Evolutionary conservation across 495 filamentous ascomycete genomes (phyloP), one percentile per base, ranked within the genome.

Genomic region (Thermochaetoides thermophila): DNA sequence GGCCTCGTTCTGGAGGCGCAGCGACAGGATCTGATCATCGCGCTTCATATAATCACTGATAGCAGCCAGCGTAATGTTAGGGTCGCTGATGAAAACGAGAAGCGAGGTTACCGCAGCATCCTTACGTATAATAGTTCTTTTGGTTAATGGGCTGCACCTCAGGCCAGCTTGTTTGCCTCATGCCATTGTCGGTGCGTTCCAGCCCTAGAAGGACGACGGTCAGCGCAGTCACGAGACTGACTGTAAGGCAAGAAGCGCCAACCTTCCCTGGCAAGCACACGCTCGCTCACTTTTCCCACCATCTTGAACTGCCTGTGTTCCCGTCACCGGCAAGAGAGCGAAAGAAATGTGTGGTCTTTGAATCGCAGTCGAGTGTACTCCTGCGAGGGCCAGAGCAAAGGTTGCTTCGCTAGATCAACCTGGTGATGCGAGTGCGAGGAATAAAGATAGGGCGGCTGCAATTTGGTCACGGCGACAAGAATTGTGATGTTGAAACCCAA

Each of bases 121-220:
- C 84, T 35, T 68, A 94, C 84, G 89, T 97, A 48, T 97, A 97
- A 57, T 97, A 97, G 57, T 97, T 97, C 59, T 97, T 97, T 50
- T 97, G 89, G 50, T 97, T 97, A 53, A 97, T 97, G 48, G 85
- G 78, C 11, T 68, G 66, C 26, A 94, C 73, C 44, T 85, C 77
- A 13, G 89, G 91, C 89, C 89, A 97, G 56, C 69, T 87, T 16
- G 85, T 85, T 32, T 83, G 71, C 49, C 84, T 85, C 71, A 97
- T 84, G 51, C 86, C 85, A 67, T 97, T 97, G 62, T 97, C 89
- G 23, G 91, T 96, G 43, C 86, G 67, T 56, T 89, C 83, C 27
- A 97, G 75, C 38, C 89, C 89, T 93, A 18, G 19, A 16, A 7
- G 5, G n/a, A 6, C 7, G 7, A 19, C n/a, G 10, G 29, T 50